Base-by-base conservation (phyloP, 2,329 filamentous ascomycete species). In the Aotearoamyces nothofagi region DNA sequence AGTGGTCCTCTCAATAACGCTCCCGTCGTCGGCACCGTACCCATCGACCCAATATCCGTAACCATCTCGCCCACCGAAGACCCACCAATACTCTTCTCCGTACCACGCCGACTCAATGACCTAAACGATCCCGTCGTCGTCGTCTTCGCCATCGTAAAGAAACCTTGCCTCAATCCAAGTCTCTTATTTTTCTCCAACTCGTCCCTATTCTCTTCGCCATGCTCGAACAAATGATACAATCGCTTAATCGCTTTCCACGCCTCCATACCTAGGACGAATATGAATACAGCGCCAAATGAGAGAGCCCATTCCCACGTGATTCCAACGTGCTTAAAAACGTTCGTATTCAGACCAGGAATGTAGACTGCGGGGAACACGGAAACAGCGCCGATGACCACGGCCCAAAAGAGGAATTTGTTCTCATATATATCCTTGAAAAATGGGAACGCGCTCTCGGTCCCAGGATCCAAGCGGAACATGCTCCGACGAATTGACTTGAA, bases 231-330 rank as follows among this genome's bases (percentile, higher is more conserved):
- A 11, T 34, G 29, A n/a, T 27, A 44, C 4, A 8, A 13, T 9
- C 72, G 55, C 57, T 78, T 78, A 26, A 48, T 52, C 52, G 56
- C 70, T 46, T 77, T 76, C 69, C 70, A 78, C 3, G 48, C 36
- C 46, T 78, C 72, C 3, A 71, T 57, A 2, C 70, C 69, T 0
- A 57, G 39, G 40, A 78, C 67, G 52, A 76, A 78, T 5, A 76
- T 39, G 1, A 63, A 43, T 0, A 66, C 56, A 15, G 60, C 60
- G 15, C 72, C 53, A 34, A 75, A 62, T 2, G 72, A 63, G 26
- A 77, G 60, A 0, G 56, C 67, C 72, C 69, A 77, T 46, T 76
- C 70, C 71, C 71, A 76, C 5, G 55, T 57, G 32, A 77, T 75
- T 2, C 63, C 63, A 5, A 54, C 60, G 39, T 75, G 69, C 40